Evolutionary conservation across 495 filamentous ascomycete species (phyloP).

Genomic region (Aspergillus mulundensis): DNA sequence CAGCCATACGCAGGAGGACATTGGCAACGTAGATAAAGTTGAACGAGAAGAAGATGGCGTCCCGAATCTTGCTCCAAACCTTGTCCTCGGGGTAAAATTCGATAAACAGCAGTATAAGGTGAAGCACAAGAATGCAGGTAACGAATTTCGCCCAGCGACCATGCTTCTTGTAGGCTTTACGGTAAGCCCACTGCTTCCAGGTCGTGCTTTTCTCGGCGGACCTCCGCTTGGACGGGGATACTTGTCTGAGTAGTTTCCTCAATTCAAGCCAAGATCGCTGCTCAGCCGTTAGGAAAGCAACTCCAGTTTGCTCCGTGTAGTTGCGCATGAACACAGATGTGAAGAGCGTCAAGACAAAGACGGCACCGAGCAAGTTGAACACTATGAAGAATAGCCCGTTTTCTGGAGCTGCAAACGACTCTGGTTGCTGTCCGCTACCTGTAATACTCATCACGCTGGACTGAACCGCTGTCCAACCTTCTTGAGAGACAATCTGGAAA

Average conservation of each 20-base stretch:
- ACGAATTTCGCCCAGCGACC: constrained; percentile 86
- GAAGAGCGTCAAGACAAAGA: constrained; percentile 97
- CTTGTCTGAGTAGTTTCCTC: constrained; percentile 86
- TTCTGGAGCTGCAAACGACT: constrained; percentile 62
- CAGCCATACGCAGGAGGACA: constrained; percentile 76
- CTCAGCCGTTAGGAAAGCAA: constrained; percentile 93
- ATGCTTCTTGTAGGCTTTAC: constrained; percentile 87
- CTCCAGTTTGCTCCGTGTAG: constrained; percentile 97
- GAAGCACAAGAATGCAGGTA: constrained; percentile 72
- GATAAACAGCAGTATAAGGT: constrained; percentile 75
- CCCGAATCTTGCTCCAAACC: constrained; percentile 63
- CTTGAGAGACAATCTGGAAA: constrained; percentile 98
- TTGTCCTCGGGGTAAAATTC: constrained; percentile 72
- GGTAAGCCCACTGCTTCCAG: constrained; percentile 93
- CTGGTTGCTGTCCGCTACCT: constrained; percentile 68
- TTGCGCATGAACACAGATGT: constrained; percentile 99
- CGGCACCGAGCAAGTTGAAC: constrained; percentile 94
- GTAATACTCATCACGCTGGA: constrained; percentile 76
- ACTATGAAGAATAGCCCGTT: constrained; percentile 93
- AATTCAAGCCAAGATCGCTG: constrained; percentile 97
- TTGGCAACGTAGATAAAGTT: constrained; percentile 83
- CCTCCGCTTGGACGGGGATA: constrained; percentile 85
- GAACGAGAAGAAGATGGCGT: constrained; percentile 75
- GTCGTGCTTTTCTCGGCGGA: constrained; percentile 65
- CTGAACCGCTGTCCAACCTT: constrained; percentile 94